Base-by-base conservation (phyloP, 169 alveolate species). In the Cystoisospora suis region DNA sequence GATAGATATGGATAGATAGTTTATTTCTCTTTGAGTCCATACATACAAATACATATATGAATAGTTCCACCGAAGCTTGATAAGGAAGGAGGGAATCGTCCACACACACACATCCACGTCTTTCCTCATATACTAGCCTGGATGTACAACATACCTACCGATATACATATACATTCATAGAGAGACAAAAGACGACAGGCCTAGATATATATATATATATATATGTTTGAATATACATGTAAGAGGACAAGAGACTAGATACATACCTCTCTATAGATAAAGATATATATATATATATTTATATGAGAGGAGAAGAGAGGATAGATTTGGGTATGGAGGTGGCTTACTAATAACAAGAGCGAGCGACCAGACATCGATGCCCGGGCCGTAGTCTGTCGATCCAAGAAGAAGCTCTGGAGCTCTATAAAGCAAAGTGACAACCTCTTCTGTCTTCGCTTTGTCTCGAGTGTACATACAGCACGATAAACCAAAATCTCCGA, bases 381-480 rank as follows among this genome's bases (percentile, higher is more conserved):
- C 98, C n/a, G 98, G 95, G n/a, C 99, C 97, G 94, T 99, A 99
- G 93, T 97, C 99, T 40, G 98, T 98, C 12, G 99, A 97, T 40
- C 99, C 99, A 81, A 99, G 96, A 94, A 99, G 98, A 38, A 99
- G 95, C 93, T 99, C 99, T 0, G 99, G 99, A 1, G 99, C 99
- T 58, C 99, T 93, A 90, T 99, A 99, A 92, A 77, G 86, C 61
- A 47, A 59, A 20, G 93, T 90, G 44, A 90, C 93, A 23, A 90
- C 93, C 15, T 90, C 93, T 20, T n/a, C 86, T 3, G 93, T 90
- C 20, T 46, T 58, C 32, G 46, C 56, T 38, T 36, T 4, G 9
- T 89, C 83, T 12, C 29, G 40, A 9, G 47, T 23, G 46, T 49
- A 58, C 47, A 32, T 3, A 59, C 38, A 45, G 75, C 93, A 42